Base-by-base conservation (phyloP, 1,284 basidiomycete genomes). In the Apiotrichum domesticum region DNA sequence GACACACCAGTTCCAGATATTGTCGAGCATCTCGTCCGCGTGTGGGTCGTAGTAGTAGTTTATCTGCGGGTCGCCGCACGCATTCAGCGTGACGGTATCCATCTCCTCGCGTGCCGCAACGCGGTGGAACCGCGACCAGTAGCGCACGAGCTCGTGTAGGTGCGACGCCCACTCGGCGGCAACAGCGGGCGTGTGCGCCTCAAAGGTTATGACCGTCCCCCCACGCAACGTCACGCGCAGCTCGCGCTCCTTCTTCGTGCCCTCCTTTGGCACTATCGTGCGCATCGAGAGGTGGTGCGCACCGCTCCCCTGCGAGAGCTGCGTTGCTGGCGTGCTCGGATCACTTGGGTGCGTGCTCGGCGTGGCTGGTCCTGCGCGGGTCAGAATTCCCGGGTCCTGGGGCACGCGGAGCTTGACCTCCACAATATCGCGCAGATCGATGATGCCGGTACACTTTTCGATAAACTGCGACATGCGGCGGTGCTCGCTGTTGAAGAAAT, bases 1-100 rank as follows among this genome's bases (percentile, higher is more conserved):
- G 5, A 66, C 62, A 51, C 75, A 77, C 74, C 73, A 75, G 55
- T 75, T 71, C 70, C 72, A 76, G n/a, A 76, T 55, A 41, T 67
- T 58, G 43, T 65, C 55, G 11, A 62, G 50, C n/a, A 44, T 6
- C 6, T 13, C 37, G 35, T 53, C 41, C 21, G 46, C 37, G 10
- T 39, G 47, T 13, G 43, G 42, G 21, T 55, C 59, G 8, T 40
- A 15, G 5, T 42, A 21, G 39, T 35, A 40, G 7, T 37, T 48
- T 3, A 56, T 33, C n/a, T 43, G 51, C 10, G 49, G 35, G 34
- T 51, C 52, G 15, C 40, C 15, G 2, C 46, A 46, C 13, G 32
- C 40, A 14, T 45, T 47, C 35, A n/a, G 2, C 21, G 40, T n/a
- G 4, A 59, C 49, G 1, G 63, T 67, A 56, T 76, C 73, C 75